Percentiles rank a stretch among this genome's conserved stretches.
Conservation (phyloP, 345 rosid species). For the Limnanthes douglasii region DNA sequence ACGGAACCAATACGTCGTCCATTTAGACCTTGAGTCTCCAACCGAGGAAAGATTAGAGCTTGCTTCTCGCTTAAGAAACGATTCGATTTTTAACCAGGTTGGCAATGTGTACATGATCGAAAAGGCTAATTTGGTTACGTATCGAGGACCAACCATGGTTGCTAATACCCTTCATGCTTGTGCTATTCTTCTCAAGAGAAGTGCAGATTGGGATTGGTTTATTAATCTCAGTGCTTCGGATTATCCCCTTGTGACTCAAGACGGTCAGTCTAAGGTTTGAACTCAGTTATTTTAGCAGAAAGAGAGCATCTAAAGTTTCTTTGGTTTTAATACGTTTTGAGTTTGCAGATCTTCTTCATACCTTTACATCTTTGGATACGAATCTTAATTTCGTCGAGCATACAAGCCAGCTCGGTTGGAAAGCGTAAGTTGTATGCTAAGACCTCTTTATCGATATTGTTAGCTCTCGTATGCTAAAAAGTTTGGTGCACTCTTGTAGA, state of each 20-base stretch:
- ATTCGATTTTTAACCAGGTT: conserved; percentile 43
- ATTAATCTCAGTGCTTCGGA: conserved; percentile 51
- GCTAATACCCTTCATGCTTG: conserved; percentile 59
- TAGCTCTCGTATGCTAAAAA: neutral
- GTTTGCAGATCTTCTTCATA: conserved; percentile 38
- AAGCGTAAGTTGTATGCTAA: conserved; percentile 32
- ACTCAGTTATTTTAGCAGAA: no score
- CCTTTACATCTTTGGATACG: conserved; percentile 35
- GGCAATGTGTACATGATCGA: conserved; percentile 76
- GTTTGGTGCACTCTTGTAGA: conserved; percentile 15
- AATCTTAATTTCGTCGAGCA: conserved; percentile 55
- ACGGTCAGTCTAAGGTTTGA: conserved; percentile 19
- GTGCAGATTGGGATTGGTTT: conserved; percentile 62
- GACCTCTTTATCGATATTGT: neutral
- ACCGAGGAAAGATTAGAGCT: conserved; percentile 75
- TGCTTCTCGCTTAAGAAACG: conserved; percentile 49
- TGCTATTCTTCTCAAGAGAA: conserved; percentile 38
- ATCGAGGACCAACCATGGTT: conserved; percentile 51
- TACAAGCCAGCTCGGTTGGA: conserved; percentile 85
- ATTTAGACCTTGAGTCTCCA: conserved; percentile 88
- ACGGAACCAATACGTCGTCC: conserved; percentile 71
- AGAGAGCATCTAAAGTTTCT: no score
- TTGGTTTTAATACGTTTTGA: neutral
- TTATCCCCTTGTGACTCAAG: conserved; percentile 53
- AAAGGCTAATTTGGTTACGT: conserved; percentile 60